phyloP scores from a whole-genome alignment of 352 stramenopile genomes.

The Blastocystis sp. region DNA sequence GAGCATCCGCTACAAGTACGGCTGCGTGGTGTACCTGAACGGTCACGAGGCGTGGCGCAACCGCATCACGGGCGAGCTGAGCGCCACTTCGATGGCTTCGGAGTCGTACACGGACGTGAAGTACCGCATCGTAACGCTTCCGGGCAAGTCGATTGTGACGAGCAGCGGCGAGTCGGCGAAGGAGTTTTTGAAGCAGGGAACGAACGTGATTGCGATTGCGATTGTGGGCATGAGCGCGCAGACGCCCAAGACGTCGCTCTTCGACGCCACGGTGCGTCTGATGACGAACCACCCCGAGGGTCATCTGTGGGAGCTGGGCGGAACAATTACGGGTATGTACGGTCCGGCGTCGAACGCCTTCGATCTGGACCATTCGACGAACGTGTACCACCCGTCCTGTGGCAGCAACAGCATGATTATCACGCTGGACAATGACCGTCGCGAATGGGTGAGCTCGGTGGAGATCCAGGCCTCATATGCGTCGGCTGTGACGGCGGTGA shows the following conservation, averaged over 20 bases:
- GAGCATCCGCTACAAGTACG: slow-evolving; percentile 6
- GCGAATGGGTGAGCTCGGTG: not conserved
- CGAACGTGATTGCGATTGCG: not conserved
- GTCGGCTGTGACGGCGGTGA: not conserved
- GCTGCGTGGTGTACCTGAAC: slow-evolving; percentile 11
- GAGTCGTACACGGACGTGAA: not conserved
- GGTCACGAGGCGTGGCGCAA: slow-evolving; percentile 29
- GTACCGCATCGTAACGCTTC: not conserved
- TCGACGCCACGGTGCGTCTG: slow-evolving; percentile 14
- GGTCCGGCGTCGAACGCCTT: not conserved
- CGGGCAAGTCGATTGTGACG: not conserved
- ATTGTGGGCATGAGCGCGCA: not conserved
- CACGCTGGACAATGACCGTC: not conserved
- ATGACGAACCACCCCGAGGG: not conserved
- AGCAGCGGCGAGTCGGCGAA: not conserved
- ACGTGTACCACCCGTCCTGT: not conserved
- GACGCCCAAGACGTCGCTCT: not conserved
- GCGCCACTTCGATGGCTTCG: not conserved
- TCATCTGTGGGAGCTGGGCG: not conserved
- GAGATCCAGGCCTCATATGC: not conserved
- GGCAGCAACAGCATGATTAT: not conserved
- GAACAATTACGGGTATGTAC: not conserved
- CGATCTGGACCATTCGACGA: not conserved
- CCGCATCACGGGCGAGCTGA: slow-evolving; percentile 20
- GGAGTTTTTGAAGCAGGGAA: not conserved